phyloP scores from a whole-genome alignment of 2,329 filamentous ascomycete species.

The Diaporthe sp. region DNA sequence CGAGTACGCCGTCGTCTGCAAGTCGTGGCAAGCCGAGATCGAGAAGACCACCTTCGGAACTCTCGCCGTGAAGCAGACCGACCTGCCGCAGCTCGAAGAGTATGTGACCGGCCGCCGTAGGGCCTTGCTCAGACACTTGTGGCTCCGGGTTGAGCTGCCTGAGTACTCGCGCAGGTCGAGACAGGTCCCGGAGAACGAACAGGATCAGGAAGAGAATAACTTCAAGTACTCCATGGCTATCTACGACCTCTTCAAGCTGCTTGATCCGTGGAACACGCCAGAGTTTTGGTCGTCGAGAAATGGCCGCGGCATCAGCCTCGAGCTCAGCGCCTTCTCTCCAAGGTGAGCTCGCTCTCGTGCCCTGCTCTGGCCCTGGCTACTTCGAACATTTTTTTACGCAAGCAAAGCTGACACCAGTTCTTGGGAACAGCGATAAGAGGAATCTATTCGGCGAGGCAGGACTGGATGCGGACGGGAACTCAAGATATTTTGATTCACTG shows the following conservation, averaged over 20 bases:
- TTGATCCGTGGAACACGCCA: slow-evolving; percentile 45
- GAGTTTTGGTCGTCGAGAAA: slow-evolving; percentile 33
- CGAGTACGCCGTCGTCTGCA: slow-evolving; percentile 47
- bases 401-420: background rate
- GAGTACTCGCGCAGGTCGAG: slow-evolving; percentile 43
- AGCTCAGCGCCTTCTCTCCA: slow-evolving; percentile 46
- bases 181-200: slow-evolving; percentile 44
- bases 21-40: slow-evolving; percentile 47
- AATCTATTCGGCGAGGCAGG: slow-evolving; percentile 44
- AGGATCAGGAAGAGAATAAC: slow-evolving; percentile 48
- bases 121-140: slow-evolving; percentile 44
- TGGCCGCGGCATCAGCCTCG: slow-evolving; percentile 44
- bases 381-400: background rate
- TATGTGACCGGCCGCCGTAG: slow-evolving; percentile 44
- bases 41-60: slow-evolving; percentile 46
- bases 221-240: slow-evolving; percentile 45
- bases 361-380: too few relatives aligned
- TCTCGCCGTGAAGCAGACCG: slow-evolving; percentile 43
- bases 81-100: slow-evolving; percentile 45
- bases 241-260: slow-evolving; percentile 46
- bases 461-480: slow-evolving; percentile 45
- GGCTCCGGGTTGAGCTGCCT: slow-evolving; percentile 45
- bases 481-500: slow-evolving; percentile 46
- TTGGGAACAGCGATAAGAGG: slow-evolving; percentile 39
- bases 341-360: slow-evolving; percentile 32